Base-by-base conservation (phyloP, 768 basidiomycete genomes). In the Mrakia blollopis region DNA sequence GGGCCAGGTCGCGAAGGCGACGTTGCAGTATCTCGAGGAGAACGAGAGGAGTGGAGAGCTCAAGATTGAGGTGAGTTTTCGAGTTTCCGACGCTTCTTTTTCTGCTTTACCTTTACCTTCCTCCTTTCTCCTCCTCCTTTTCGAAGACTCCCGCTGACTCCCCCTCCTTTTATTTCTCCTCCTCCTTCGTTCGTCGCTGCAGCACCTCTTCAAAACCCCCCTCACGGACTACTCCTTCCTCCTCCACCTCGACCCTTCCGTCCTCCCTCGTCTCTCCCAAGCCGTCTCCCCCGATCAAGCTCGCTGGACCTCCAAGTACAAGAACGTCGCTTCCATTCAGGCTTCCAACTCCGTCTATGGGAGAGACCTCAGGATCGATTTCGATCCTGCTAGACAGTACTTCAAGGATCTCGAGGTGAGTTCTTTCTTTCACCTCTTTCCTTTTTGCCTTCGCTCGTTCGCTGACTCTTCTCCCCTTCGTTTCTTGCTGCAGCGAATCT, bases 191-290 rank as follows among this genome's bases (percentile, higher is more conserved):
- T 89, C 92, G 1, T 88, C 92, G n/a, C 91, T 93, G 9, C 79
- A 96, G 94, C 85, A 87, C n/a, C 86, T 98, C 72, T 97, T 98
- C 85, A 85, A 88, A 14, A 93, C 96, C 80, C 92, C 94, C 0
- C 88, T 88, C 3, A 85, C 88, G 3, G 91, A 94, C 80, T 99
- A 97, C 81, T 91, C 97, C 80, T 87, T 98, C 80, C 79, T 97
- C 11, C 85, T 98, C 47, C 87, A 91, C 77, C 87, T 98, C 30
- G 86, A 94, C 61, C 86, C 89, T 0, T 71, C 85, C 21, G 83
- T 87, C 3, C 83, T 93, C 2, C 89, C 93, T 1, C 88, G 92
- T 30, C 92, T 93, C 82, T 84, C 87, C 78, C 92, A 98, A 81
- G 89, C 90, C 65, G 80, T 94, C 23, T 79, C 85, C 6, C 86